Evolutionary conservation across 495 filamentous ascomycete species (phyloP).

Genomic region (Letharia columbiana): DNA sequence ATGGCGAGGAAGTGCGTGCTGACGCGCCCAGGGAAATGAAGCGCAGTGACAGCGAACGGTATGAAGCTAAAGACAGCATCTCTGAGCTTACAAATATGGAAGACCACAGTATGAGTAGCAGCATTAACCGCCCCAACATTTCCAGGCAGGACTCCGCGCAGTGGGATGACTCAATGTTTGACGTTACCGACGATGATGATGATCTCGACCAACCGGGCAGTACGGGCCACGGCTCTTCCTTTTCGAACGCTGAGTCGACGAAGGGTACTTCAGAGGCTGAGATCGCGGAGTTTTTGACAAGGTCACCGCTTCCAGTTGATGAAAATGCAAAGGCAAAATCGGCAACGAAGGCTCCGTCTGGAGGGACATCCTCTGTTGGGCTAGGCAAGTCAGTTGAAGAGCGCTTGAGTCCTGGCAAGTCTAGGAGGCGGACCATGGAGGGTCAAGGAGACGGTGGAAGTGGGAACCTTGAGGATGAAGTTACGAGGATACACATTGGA

Average conservation of each 20-base stretch:
- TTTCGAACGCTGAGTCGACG: background rate
- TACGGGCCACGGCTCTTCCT: background rate
- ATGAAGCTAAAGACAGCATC: constrained; percentile 23
- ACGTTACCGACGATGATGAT: constrained; percentile 31
- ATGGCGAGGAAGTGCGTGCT: constrained; percentile 39
- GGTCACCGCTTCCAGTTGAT: constrained; percentile 10
- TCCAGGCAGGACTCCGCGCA: constrained; percentile 33
- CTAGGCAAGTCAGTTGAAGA: constrained; percentile 22
- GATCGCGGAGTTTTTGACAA: constrained; percentile 20
- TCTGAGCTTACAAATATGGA: constrained; percentile 19
- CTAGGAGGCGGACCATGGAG: constrained; percentile 8
- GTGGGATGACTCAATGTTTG: constrained; percentile 35
- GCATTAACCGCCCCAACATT: constrained; percentile 16
- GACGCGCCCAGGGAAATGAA: constrained; percentile 8
- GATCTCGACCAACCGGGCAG: constrained; percentile 14
- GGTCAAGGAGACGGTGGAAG: background rate
- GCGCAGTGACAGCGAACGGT: constrained; percentile 23
- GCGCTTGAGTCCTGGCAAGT: constrained; percentile 15
- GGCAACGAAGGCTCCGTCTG: background rate
- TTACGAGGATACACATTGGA: constrained; percentile 11
- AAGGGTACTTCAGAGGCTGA: constrained; percentile 23
- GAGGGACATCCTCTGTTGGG: constrained; percentile 20
- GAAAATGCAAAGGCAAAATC: background rate
- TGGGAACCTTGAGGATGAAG: constrained; percentile 14
- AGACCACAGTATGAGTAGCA: constrained; percentile 19